Base-by-base conservation (phyloP, 768 basidiomycete genomes). In the Agrocybe chaxingu region DNA sequence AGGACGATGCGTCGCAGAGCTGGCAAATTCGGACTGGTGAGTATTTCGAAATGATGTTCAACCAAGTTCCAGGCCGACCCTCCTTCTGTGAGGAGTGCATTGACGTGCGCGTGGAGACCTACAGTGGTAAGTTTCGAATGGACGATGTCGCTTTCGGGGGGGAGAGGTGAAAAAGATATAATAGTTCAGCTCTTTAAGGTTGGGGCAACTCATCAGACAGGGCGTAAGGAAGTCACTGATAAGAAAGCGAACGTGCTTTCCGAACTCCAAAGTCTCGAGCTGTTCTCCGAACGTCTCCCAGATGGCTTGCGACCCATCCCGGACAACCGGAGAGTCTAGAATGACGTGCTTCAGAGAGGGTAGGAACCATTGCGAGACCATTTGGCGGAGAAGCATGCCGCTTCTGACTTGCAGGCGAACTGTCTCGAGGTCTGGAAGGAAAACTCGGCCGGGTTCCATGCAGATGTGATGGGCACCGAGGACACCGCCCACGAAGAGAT, bases 251-350 rank as follows among this genome's bases (percentile, higher is more conserved):
- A 82, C 55, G 60, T 79, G 76, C 53, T 66, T 73, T 32, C 84
- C 84, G 48, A 87, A 74, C 57, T 86, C 84, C 18, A 85, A 69
- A 1, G 69, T 72, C 47, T 69, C 67, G 40, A 86, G 71, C 51
- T 78, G 80, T 41, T 55, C 50, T 19, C 82, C 82, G 45, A 79
- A 75, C 12, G 56, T 56, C 32, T 71, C 65, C 82, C 81, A 84
- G 16, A 85, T 50, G 29, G 63, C 61, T 35, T 74, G 69, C 52
- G 80, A 53, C 12, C 71, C 72, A 9, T 65, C 62, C 30, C 68
- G 62, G 12, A 63, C 56, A 39, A 70, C 58, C 16, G 78, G 74
- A 24, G 72, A 70, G 57, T 85, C 84, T 50, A 78, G 59, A 50
- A 86, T 65, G 52, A 86, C 42, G 53, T 75, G 72, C 3, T 65